Evolutionary conservation across 495 filamentous ascomycete species (phyloP).

Genomic region (Geopyxis carbonaria): DNA sequence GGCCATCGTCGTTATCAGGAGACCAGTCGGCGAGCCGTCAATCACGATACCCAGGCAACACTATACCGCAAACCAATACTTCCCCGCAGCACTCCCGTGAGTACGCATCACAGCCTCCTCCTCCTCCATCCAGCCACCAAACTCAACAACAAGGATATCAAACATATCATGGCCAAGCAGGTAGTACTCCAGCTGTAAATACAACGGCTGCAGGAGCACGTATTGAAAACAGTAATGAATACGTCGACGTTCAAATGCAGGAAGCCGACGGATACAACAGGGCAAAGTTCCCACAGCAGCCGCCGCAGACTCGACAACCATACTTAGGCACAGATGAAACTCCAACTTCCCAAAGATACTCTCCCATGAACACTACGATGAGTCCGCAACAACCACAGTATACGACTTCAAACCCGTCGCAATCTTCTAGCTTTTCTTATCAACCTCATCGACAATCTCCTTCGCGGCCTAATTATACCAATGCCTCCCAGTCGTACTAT

Average conservation of each 20-base stretch:
- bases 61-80: no score
- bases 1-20: no score
- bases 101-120: no score
- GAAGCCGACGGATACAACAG: conserved; percentile 59
- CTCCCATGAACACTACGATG: conserved; percentile 58
- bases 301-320: conserved; percentile 27
- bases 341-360: conserved; percentile 71
- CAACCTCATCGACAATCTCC: conserved; percentile 38
- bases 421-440: conserved; percentile 5
- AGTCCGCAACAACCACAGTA: conserved; percentile 6
- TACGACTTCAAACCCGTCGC: not conserved
- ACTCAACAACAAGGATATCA: conserved; percentile 22
- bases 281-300: conserved; percentile 42
- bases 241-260: conserved; percentile 57
- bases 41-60: no score
- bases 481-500: conserved; percentile 48
- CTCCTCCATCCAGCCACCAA: no score
- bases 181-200: conserved; percentile 38
- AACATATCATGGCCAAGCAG: conserved; percentile 25
- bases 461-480: conserved; percentile 37
- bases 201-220: conserved; percentile 34
- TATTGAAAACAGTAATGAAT: conserved; percentile 32
- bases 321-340: conserved; percentile 28
- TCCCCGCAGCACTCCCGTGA: no score
- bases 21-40: no score